These are phyloP conservation scores for Colletotrichum tropicale DNA, from an alignment of 2,329 filamentous ascomycete genomes.

Conservation along the genomic window DNA sequence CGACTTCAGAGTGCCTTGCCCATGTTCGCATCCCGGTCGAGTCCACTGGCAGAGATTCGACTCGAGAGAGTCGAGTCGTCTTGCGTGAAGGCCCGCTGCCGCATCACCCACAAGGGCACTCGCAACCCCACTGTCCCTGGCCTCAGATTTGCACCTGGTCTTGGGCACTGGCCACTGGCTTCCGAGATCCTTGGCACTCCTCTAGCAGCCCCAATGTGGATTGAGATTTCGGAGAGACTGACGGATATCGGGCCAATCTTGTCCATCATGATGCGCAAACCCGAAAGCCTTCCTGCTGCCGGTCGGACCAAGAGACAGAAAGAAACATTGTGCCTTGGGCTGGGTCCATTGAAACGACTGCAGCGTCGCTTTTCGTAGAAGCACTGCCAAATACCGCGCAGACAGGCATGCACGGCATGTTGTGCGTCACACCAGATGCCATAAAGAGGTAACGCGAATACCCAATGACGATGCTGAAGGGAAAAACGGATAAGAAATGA, in stretches of 20 bases:
- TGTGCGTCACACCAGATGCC: background rate
- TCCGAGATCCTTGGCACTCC: slow-evolving; percentile 10
- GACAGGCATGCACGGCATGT: background rate
- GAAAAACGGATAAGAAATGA: background rate
- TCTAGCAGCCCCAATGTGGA: background rate
- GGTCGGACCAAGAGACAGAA: background rate
- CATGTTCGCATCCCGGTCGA: background rate
- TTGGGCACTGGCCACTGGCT: slow-evolving; percentile 6
- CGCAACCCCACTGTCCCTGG: background rate
- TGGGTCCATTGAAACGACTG: background rate
- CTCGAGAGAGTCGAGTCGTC: background rate
- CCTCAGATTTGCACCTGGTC: background rate
- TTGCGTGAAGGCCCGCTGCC: background rate
- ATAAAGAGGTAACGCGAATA: background rate
- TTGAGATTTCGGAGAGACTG: background rate
- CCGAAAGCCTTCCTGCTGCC: background rate
- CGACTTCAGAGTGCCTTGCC: background rate
- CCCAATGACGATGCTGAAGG: background rate
- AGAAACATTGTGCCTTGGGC: background rate
- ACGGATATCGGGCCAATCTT: background rate
- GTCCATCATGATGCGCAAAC: background rate
- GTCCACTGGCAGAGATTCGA: background rate
- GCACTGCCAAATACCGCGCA: background rate
- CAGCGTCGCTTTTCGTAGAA: background rate
- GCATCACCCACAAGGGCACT: background rate